Base-by-base conservation (phyloP, 345 rosid genomes). In the Rhizophora apiculata region DNA sequence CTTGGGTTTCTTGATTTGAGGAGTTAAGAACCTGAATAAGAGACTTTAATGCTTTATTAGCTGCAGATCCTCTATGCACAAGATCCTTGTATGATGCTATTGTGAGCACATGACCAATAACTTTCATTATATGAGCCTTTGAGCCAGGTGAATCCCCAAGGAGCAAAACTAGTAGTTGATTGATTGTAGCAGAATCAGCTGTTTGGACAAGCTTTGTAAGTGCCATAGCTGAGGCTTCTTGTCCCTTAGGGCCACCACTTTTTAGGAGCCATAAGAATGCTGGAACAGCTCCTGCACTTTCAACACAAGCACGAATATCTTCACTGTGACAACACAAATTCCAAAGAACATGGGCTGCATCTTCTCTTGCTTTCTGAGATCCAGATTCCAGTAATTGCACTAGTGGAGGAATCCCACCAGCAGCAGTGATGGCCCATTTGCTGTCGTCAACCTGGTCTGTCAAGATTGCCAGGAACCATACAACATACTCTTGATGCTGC, bases 351-450 rank as follows among this genome's bases (percentile, higher is more conserved):
- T 73, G 82, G 32, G 97, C 84, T 58, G 98, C 92, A 80, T 83
- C 89, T 74, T 90, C 96, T 81, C 81, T 84, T 51, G 96, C 93
- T 82, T 82, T 87, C 68, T 85, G 90, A 43, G 98, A 89, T 68
- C 97, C 98, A 60, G 82, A 76, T 82, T 89, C 97, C 30, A 93
- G 70, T 73, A 93, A 73, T 77, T 89, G 97, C 68, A 89, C 98
- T 79, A 90, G 71, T 27, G 91, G 98, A 78, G 98, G 98, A 77
- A 93, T 93, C 63, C 98, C 97, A 70, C 98, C 98, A 6, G 94
- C 98, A 62, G 96, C 97, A 21, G 96, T 93, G 75, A 93, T 82
- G 46, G 98, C 97, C 98, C 97, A 93, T 82, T 90, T 93, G 82
- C 97, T 90, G 68, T 93, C 98, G 59, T 87, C 97, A 66, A 84